These are phyloP conservation scores for Fusarium cicatricum DNA, from an alignment of 2,329 filamentous ascomycete genomes.

Conservation along the genomic window DNA sequence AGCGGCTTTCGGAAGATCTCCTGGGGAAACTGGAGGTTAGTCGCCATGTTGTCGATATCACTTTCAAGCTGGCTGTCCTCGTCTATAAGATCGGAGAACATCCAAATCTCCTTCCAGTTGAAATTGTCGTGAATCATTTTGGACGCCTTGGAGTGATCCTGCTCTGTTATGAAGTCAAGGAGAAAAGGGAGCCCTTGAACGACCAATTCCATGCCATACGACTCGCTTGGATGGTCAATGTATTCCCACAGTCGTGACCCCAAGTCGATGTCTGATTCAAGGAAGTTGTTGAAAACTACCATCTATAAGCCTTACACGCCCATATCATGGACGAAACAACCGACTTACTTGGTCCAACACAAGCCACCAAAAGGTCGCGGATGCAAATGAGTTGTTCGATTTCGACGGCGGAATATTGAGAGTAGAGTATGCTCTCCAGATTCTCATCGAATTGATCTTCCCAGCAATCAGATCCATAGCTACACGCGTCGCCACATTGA, in stretches of 20 bases:
- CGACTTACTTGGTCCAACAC: slow-evolving; percentile 6
- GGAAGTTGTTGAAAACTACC: slow-evolving; percentile 14
- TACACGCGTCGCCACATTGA: too few relatives aligned
- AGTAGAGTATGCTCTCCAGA: slow-evolving; percentile 3
- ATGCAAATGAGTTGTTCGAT: slow-evolving; percentile 7
- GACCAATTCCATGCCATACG: neutral
- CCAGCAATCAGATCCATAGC: too few relatives aligned
- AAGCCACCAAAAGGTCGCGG: neutral
- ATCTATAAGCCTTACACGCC: too few relatives aligned
- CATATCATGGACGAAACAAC: neutral
- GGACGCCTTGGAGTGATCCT: too few relatives aligned
- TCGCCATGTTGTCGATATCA: too few relatives aligned
- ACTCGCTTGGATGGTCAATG: too few relatives aligned
- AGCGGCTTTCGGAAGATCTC: slow-evolving; percentile 19
- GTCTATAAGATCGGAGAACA: too few relatives aligned
- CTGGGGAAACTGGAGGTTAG: too few relatives aligned
- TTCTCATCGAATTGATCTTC: neutral
- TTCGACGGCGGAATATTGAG: slow-evolving; percentile 3
- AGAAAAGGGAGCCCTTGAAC: neutral
- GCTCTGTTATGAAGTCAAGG: slow-evolving; percentile 5
- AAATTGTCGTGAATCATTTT: too few relatives aligned
- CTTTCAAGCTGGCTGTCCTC: too few relatives aligned
- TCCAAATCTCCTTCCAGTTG: too few relatives aligned
- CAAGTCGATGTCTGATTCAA: slow-evolving; percentile 13
- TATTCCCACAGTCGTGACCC: too few relatives aligned